phyloP scores from a whole-genome alignment of 805 yeast species.

The Yarrowia hollandica region DNA sequence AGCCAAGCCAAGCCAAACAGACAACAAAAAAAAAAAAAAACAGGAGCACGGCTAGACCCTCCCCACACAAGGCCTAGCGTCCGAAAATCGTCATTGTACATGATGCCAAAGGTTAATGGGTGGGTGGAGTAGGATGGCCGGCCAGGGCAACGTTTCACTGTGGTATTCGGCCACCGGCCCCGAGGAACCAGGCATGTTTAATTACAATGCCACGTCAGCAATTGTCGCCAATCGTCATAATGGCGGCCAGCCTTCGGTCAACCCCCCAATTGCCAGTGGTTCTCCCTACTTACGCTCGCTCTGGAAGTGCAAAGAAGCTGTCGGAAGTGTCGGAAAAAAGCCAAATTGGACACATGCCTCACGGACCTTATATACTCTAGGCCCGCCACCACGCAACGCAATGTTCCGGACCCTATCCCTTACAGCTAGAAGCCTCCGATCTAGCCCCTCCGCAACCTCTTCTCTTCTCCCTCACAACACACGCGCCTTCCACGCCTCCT shows the following conservation, averaged over 20 bases:
- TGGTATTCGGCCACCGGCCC: too few species aligned
- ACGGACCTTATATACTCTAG: conserved; percentile 19
- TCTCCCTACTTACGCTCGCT: background rate
- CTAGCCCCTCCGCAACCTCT: background rate
- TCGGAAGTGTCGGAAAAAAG: conserved; percentile 22
- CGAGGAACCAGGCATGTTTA: too few species aligned
- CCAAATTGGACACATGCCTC: conserved; percentile 20
- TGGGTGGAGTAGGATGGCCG: too few species aligned
- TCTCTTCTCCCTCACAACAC: background rate
- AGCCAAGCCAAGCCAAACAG: too few species aligned
- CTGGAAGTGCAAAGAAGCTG: conserved; percentile 16
- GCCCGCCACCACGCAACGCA: conserved; percentile 17
- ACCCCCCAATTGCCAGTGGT: background rate
- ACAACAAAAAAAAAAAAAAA: too few species aligned
- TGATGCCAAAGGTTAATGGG: background rate
- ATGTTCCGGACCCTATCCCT: conserved; percentile 28
- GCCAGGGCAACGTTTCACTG: too few species aligned
- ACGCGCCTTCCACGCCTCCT: conserved; percentile 18
- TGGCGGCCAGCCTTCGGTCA: too few species aligned
- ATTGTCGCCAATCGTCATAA: too few species aligned
- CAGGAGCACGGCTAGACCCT: conserved; percentile 25
- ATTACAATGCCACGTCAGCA: too few species aligned
- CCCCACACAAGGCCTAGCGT: conserved; percentile 3
- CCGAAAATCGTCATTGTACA: conserved; percentile 19
- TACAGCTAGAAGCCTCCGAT: conserved; percentile 26